These are phyloP conservation scores for Melocanna baccifera DNA, from an alignment of 176 grass and related monocot species.

Conservation along the genomic window DNA sequence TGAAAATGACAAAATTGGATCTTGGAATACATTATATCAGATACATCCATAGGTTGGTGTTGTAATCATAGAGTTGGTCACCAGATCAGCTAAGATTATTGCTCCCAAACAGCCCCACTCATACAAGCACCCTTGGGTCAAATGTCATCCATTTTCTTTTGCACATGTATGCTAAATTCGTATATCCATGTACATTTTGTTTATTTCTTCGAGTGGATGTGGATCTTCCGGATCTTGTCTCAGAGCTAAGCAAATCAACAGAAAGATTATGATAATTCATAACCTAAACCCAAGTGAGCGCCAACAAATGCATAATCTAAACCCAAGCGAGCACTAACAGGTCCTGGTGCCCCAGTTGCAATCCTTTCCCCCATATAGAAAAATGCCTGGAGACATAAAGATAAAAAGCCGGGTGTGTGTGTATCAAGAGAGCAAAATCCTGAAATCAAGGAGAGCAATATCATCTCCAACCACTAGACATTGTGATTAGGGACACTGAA, in stretches of 20 bases:
- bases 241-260: slow-evolving; percentile 30
- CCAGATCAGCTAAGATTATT: slow-evolving; percentile 19
- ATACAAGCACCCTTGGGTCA: neutral
- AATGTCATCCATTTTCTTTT: slow-evolving; percentile 8
- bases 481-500: slow-evolving; percentile 46
- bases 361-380: neutral
- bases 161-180: neutral
- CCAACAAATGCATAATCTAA: slow-evolving; percentile 5
- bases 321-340: slow-evolving; percentile 15
- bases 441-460: slow-evolving; percentile 50
- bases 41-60: slow-evolving; percentile 28
- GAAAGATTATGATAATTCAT: slow-evolving; percentile 3
- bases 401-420: slow-evolving; percentile 45
- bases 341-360: slow-evolving; percentile 4
- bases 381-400: slow-evolving; percentile 39
- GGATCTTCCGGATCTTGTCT: neutral
- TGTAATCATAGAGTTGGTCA: slow-evolving; percentile 21
- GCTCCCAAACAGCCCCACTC: slow-evolving; percentile 8
- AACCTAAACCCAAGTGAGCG: neutral
- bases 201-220: neutral
- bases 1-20: neutral
- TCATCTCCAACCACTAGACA: slow-evolving; percentile 39
- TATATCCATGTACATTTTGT: neutral
- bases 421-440: slow-evolving; percentile 54
- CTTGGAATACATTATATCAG: neutral